A percentile compares a stretch with the other conserved stretches of the same genome.
Evolutionary conservation across 2,329 filamentous ascomycete species (phyloP).

Genomic region (Penicillium griseofulvum): DNA sequence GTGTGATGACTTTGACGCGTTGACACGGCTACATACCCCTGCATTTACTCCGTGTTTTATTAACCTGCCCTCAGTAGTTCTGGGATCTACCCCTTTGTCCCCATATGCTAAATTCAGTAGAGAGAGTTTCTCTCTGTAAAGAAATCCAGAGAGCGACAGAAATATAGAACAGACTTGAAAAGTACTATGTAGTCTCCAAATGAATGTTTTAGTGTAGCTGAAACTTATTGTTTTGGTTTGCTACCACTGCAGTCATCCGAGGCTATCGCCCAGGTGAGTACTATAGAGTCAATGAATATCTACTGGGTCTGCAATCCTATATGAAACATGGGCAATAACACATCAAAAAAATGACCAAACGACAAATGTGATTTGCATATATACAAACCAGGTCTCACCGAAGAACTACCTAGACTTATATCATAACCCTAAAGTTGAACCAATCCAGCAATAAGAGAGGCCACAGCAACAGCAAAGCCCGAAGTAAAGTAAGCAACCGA

Average conservation of each 20-base stretch:
- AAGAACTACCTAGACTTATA: neutral
- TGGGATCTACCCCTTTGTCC: neutral
- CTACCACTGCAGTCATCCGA: no score
- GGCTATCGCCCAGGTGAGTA: no score
- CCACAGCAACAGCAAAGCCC: neutral
- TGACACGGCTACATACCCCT: neutral
- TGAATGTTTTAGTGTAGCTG: no score
- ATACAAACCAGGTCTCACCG: no score
- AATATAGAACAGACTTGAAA: no score
- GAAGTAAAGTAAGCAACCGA: constrained; percentile 15
- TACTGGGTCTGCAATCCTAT: neutral
- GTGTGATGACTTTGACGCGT: neutral
- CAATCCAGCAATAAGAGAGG: neutral
- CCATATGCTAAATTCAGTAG: no score
- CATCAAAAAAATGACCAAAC: neutral
- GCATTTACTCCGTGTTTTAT: neutral
- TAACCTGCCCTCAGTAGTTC: neutral
- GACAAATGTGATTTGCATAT: neutral
- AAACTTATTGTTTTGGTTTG: no score
- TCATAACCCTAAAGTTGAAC: neutral
- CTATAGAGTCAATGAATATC: no score
- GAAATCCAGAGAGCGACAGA: no score
- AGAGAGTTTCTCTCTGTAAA: no score
- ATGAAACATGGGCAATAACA: neutral
- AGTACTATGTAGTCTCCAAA: no score